Evolutionary conservation across 2,329 filamentous ascomycete species (phyloP).

Genomic region (Xylaria arbuscula): DNA sequence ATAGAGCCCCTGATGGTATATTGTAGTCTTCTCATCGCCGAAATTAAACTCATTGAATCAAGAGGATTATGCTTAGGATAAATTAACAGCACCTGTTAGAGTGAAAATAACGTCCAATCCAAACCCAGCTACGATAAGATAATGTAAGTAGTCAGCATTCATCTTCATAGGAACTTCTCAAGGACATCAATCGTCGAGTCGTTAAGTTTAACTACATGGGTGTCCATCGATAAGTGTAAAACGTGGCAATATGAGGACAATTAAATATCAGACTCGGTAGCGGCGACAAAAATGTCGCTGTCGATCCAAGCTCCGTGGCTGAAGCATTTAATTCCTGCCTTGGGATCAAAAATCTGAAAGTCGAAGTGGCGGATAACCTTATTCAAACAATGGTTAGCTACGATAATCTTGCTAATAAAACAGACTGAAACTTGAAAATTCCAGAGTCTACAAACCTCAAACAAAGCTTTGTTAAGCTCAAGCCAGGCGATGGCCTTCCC

Average conservation of each 20-base stretch:
- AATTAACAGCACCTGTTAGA: too few species aligned
- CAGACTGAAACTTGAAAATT: background rate
- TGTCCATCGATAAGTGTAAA: too few species aligned
- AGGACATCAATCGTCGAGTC: too few species aligned
- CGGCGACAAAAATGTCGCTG: slow-evolving; percentile 41
- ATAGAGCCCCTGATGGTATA: too few species aligned
- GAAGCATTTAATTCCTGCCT: slow-evolving; percentile 32
- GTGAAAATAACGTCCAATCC: too few species aligned
- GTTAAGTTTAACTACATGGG: too few species aligned
- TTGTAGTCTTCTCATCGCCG: too few species aligned
- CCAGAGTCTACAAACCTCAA: slow-evolving; percentile 52
- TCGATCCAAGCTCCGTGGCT: slow-evolving; percentile 45
- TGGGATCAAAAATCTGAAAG: slow-evolving; percentile 46
- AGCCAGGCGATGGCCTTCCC: slow-evolving; percentile 57
- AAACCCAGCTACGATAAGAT: too few species aligned
- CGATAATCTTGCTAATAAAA: background rate
- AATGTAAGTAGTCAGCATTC: too few species aligned
- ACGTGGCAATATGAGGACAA: background rate
- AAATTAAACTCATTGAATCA: too few species aligned
- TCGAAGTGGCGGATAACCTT: slow-evolving; percentile 48
- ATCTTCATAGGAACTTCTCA: too few species aligned
- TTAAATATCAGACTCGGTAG: slow-evolving; percentile 40
- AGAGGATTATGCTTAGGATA: too few species aligned
- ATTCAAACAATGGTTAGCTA: slow-evolving; percentile 1
- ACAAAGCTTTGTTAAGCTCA: slow-evolving; percentile 57